These are phyloP conservation scores for Mucor irregularis DNA, from an alignment of 371 early-diverging fungal genomes.

Conservation along the genomic window DNA sequence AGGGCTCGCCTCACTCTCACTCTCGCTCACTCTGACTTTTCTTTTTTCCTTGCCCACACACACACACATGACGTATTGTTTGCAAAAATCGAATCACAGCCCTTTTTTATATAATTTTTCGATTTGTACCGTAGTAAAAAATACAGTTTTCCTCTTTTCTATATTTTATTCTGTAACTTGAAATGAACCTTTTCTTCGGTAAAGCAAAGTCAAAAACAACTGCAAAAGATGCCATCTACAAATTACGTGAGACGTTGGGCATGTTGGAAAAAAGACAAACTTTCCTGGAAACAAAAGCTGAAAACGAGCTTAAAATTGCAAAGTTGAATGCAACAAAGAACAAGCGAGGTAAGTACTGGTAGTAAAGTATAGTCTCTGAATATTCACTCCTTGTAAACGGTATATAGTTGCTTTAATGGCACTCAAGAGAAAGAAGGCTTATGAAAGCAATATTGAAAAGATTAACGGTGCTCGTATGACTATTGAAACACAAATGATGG, in stretches of 20 bases:
- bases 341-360: conserved; percentile 68
- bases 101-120: background rate
- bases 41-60: too few relatives aligned
- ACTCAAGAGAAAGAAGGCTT: conserved; percentile 90
- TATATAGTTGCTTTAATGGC: conserved; percentile 86
- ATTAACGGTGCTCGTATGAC: conserved; percentile 89
- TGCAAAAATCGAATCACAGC: background rate
- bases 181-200: conserved; percentile 87
- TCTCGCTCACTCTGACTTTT: too few relatives aligned
- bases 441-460: conserved; percentile 86
- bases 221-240: conserved; percentile 94
- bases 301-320: conserved; percentile 86
- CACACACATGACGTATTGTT: conserved; percentile 1
- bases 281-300: conserved; percentile 85
- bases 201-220: conserved; percentile 76
- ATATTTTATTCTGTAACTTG: background rate
- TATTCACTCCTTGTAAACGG: background rate
- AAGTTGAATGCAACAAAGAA: conserved; percentile 92
- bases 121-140: too few relatives aligned
- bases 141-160: conserved; percentile 2
- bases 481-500: conserved; percentile 93
- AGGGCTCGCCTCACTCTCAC: too few relatives aligned
- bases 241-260: conserved; percentile 85
- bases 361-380: background rate
- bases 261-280: conserved; percentile 95